A percentile compares a stretch with the other conserved stretches of the same genome.
Conservation (phyloP, 2,329 filamentous ascomycete species). For the Spiromastix sp. region DNA sequence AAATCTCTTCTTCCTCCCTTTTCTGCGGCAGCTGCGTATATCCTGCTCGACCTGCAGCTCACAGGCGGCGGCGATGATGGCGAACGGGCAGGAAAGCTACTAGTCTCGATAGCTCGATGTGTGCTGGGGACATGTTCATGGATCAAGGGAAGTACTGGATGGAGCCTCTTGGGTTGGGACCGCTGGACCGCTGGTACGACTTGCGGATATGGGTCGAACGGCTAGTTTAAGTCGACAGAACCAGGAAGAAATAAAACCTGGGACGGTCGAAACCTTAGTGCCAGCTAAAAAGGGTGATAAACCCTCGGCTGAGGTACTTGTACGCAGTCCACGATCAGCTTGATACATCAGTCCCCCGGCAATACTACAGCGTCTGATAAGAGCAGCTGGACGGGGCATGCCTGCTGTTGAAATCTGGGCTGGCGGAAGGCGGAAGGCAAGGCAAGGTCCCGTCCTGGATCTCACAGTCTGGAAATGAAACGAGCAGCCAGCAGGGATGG, state of each 20-base stretch:
- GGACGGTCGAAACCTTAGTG: neutral
- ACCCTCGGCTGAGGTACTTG: neutral
- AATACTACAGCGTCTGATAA: no score
- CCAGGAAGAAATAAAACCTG: neutral
- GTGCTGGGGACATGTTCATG: neutral
- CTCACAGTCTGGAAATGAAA: no score
- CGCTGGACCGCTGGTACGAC: neutral
- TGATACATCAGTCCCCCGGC: no score
- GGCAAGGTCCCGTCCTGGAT: conserved; percentile 1
- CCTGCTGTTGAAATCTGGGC: neutral
- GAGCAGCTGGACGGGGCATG: neutral
- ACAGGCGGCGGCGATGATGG: neutral
- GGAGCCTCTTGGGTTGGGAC: neutral
- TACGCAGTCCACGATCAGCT: neutral
- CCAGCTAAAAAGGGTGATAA: neutral
- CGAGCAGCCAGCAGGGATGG: no score
- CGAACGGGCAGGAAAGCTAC: neutral
- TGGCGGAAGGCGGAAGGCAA: conserved; percentile 1
- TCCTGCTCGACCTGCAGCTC: neutral
- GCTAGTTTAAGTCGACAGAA: neutral
- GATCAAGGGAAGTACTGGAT: neutral
- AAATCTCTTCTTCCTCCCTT: neutral
- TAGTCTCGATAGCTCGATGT: neutral
- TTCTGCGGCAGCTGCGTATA: neutral
- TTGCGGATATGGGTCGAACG: neutral